phyloP scores from a whole-genome alignment of 257 asterid species.

The Solanum arcanum region DNA sequence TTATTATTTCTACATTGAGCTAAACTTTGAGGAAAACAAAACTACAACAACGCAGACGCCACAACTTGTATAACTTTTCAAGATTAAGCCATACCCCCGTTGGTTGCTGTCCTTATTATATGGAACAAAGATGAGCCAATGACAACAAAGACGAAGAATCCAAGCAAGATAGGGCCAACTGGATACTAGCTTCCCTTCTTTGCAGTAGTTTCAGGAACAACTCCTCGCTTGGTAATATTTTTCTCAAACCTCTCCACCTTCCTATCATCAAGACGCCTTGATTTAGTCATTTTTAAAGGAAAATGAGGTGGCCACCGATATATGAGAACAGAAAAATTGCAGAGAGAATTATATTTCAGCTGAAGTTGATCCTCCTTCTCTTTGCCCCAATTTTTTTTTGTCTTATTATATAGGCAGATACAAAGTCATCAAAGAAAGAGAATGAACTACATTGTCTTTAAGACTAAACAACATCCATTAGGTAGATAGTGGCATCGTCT shows the following conservation, averaged over 20 bases:
- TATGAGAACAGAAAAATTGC: background rate
- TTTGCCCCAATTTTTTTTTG: background rate
- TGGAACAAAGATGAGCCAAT: slow-evolving; percentile 89
- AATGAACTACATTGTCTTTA: no score
- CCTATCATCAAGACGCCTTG: slow-evolving; percentile 84
- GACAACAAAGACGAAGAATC: slow-evolving; percentile 85
- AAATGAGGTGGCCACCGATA: background rate
- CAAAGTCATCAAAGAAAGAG: no score
- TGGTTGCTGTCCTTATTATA: slow-evolving; percentile 87
- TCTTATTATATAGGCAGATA: background rate
- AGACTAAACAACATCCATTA: no score
- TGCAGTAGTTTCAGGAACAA: slow-evolving; percentile 56
- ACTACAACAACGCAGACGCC: background rate
- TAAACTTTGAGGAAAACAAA: slow-evolving; percentile 1
- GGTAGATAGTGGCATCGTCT: no score
- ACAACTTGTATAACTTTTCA: background rate
- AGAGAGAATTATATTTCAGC: background rate
- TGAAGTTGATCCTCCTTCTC: background rate
- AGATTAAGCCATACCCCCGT: slow-evolving; percentile 71
- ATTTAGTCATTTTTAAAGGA: slow-evolving; percentile 40
- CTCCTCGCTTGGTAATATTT: slow-evolving; percentile 81
- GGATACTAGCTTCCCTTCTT: slow-evolving; percentile 76
- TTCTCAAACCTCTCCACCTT: slow-evolving; percentile 84
- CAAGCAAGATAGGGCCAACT: slow-evolving; percentile 88
- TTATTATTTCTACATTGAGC: background rate